A percentile compares a stretch with the other conserved stretches of the same genome.
These are phyloP conservation scores for Fusarium abutilonis DNA, from an alignment of 2,329 filamentous ascomycete genomes.

Conservation along the genomic window DNA sequence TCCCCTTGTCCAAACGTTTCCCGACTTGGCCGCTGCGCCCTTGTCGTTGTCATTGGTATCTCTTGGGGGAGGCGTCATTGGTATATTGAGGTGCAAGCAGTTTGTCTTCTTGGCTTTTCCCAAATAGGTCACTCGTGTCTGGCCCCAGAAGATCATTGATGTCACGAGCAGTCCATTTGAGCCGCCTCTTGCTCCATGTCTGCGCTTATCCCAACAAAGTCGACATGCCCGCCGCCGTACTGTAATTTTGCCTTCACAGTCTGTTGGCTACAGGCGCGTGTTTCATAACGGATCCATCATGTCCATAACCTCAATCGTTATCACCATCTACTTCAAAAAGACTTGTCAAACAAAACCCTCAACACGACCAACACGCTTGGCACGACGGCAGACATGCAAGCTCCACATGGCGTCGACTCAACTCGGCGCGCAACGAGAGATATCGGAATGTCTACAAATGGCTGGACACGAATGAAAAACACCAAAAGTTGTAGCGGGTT, in stretches of 20 bases:
- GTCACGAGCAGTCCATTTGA: slow-evolving; percentile 33
- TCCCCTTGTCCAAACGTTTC: slow-evolving; percentile 22
- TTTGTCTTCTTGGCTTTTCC: slow-evolving; percentile 28
- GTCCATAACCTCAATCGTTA: slow-evolving; percentile 35
- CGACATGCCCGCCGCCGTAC: slow-evolving; percentile 7
- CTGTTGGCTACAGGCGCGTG: slow-evolving; percentile 10
- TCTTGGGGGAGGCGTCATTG: slow-evolving; percentile 36
- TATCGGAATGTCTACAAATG: slow-evolving; percentile 24
- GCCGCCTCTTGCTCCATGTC: slow-evolving; percentile 20
- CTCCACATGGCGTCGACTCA: slow-evolving; percentile 44
- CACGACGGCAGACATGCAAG: slow-evolving; percentile 10
- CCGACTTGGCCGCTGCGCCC: slow-evolving; percentile 23
- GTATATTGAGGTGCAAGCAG: slow-evolving; percentile 13
- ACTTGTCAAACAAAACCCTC: slow-evolving; percentile 37
- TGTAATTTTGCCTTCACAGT: neutral
- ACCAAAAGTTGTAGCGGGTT: slow-evolving; percentile 6
- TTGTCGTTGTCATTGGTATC: slow-evolving; percentile 34
- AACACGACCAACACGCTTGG: slow-evolving; percentile 6
- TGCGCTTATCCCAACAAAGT: slow-evolving; percentile 27
- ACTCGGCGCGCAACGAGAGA: slow-evolving; percentile 34
- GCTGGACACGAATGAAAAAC: slow-evolving; percentile 1
- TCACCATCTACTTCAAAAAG: slow-evolving; percentile 30
- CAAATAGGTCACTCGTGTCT: slow-evolving; percentile 40
- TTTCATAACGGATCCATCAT: slow-evolving; percentile 39
- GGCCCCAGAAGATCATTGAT: slow-evolving; percentile 41